phyloP scores from a whole-genome alignment of 2,329 filamentous ascomycete genomes.

The Colletotrichum chrysophilum region DNA sequence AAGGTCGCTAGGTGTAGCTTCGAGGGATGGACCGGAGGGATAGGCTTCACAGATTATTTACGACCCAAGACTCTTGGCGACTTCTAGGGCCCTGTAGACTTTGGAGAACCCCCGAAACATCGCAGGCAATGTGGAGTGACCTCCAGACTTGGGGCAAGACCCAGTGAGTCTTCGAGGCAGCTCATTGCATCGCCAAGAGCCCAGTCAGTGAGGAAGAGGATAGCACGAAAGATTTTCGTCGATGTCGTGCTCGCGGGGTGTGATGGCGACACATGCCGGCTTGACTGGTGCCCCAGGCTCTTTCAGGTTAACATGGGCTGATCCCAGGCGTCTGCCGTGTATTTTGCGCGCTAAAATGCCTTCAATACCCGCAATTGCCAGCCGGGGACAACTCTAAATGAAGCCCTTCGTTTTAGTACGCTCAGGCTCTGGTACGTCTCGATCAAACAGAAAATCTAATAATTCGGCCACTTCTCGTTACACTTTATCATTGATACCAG shows the following conservation, averaged over 20 bases:
- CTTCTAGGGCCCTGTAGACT: background rate
- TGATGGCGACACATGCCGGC: slow-evolving; percentile 7
- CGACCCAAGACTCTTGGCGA: background rate
- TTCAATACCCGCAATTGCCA: background rate
- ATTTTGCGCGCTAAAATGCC: background rate
- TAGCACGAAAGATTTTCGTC: background rate
- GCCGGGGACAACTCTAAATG: background rate
- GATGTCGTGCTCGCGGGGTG: slow-evolving; percentile 16
- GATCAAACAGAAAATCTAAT: background rate
- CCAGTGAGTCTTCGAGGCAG: background rate
- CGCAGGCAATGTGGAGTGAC: background rate
- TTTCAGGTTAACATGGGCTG: background rate
- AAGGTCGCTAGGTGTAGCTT: background rate
- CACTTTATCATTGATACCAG: background rate
- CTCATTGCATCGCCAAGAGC: slow-evolving; percentile 10
- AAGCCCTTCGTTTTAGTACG: background rate
- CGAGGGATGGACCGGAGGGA: background rate
- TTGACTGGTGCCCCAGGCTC: background rate
- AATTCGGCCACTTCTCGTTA: background rate
- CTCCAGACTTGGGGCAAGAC: background rate
- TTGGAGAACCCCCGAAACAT: background rate
- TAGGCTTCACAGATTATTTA: background rate
- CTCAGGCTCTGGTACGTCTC: background rate
- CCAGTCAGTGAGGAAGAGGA: background rate
- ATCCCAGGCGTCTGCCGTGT: background rate